Evolutionary conservation across 441 rosid species (phyloP).

Genomic region (Bruguiera hainesii): DNA sequence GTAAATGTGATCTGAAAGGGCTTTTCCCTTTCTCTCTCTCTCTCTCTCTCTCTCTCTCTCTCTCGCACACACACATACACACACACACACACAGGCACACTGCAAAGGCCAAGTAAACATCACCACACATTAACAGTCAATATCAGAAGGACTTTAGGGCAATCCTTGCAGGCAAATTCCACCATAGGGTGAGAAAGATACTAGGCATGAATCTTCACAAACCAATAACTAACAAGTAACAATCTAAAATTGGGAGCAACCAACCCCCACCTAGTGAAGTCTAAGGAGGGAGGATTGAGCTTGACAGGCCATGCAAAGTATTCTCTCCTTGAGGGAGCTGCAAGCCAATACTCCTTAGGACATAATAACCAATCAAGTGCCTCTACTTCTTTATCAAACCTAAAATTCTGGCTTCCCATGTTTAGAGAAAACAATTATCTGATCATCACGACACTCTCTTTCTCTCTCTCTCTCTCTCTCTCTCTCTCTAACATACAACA

Average conservation of each 20-base stretch:
- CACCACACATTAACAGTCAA: background rate
- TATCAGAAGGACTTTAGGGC: background rate
- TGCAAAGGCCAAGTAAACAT: background rate
- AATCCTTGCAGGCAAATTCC: background rate
- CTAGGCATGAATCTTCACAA: background rate
- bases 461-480: too few species aligned
- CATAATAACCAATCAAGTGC: background rate
- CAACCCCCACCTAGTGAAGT: background rate
- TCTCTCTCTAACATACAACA: too few species aligned
- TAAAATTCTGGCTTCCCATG: background rate
- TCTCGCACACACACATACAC: too few species aligned
- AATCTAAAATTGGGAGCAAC: background rate
- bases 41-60: background rate
- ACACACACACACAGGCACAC: too few species aligned
- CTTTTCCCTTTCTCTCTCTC: background rate
- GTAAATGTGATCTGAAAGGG: background rate
- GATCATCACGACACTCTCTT: too few species aligned
- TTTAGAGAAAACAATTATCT: background rate
- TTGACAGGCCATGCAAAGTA: background rate
- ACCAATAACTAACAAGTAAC: background rate
- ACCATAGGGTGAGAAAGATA: background rate
- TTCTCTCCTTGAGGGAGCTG: background rate
- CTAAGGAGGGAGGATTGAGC: background rate
- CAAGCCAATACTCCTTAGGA: background rate
- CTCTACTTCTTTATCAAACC: background rate